Evolutionary conservation across 2,329 filamentous ascomycete genomes (phyloP), one percentile per base, ranked within the genome.

Genomic region (Chalaropsis ovoidea): DNA sequence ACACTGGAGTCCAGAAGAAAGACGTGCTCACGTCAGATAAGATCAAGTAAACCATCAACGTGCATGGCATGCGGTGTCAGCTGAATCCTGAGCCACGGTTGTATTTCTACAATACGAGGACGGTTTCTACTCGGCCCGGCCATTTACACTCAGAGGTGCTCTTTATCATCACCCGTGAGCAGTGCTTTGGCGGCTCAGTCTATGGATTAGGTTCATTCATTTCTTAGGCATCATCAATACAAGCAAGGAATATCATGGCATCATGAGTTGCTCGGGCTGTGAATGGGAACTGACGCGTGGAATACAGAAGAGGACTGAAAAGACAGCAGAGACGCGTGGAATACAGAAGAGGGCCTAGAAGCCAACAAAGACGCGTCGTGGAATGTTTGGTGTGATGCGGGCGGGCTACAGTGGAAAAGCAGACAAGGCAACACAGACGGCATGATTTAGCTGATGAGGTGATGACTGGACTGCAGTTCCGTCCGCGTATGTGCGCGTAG

Each of bases 11-110:
- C 47, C 17, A 47, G 13, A 52, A 54, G 49, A 19, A 62, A 52
- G 22, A n/a, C 19, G 3, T 41, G 13, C 47, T 61, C 63, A 73
- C 76, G 73, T 84, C 81, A 84, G 81, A 84, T 84, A 84, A 84
- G 82, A 84, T 85, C 82, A 84, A 84, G 82, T 84, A 79, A 76
- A 67, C 70, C 68, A 66, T 66, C 67, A 68, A 56, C 61, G 67
- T 22, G 43, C 27, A 42, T 13, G 64, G 52, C 61, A 43, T n/a
- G 41, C 31, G 54, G 42, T 31, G n/a, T 47, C 35, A 41, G 45
- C 11, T n/a, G 61, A 67, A 61, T 19, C 66, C 66, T 65, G 66
- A 63, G 35, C 22, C 54, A 15, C 47, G n/a, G 35, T 64, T 58
- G 62, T 52, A 31, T 43, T 58, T 39, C 76, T 75, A 76, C 71